Evolutionary conservation across 1,284 basidiomycete species (phyloP), one percentile per base, ranked within the genome.

Genomic region (Rhodotorula sp.): DNA sequence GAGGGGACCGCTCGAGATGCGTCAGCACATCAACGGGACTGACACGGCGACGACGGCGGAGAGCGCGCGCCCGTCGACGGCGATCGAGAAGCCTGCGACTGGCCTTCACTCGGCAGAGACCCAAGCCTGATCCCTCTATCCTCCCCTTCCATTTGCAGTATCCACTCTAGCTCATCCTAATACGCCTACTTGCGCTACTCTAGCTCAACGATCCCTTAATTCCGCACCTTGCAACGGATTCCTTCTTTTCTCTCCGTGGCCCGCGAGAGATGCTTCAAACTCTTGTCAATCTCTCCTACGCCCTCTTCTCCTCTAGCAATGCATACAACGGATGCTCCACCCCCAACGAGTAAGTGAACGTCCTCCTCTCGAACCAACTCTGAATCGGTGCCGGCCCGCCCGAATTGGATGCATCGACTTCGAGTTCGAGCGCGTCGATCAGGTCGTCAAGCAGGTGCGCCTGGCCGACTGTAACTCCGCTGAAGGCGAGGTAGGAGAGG

Each of bases 401-500:
- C 5, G 58, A 32, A 2, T 15, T 22, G 9, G 79, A 81, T 30
- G 88, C 79, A 75, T 78, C 71, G 27, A 78, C 74, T 30, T 91
- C 88, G 36, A 92, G 84, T 86, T 92, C 79, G 44, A 81, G 77
- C 59, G 78, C 65, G 64, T 80, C 78, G 68, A 98, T 93, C 53
- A 98, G 81, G 79, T 98, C 92, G 77, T 97, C 94, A 7, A 99
- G 83, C 24, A 98, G 83, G 81, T 97, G 93, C 0, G 94, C 93
- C 79, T 95, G 93, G 1, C 94, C 95, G 0, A 92, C 90, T 1
- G 86, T 82, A 66, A 91, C 89, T 0, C 91, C 90, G 67, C 86
- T 78, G 56, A 86, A 83, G 19, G 84, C 84, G 15, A 85, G 84
- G 73, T 89, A 87, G 68, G 87, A 87, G 2, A 86, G 86, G 76